These are phyloP conservation scores for Buxus sempervirens DNA, from an alignment of 164 flowering plant genomes.

Conservation along the genomic window DNA sequence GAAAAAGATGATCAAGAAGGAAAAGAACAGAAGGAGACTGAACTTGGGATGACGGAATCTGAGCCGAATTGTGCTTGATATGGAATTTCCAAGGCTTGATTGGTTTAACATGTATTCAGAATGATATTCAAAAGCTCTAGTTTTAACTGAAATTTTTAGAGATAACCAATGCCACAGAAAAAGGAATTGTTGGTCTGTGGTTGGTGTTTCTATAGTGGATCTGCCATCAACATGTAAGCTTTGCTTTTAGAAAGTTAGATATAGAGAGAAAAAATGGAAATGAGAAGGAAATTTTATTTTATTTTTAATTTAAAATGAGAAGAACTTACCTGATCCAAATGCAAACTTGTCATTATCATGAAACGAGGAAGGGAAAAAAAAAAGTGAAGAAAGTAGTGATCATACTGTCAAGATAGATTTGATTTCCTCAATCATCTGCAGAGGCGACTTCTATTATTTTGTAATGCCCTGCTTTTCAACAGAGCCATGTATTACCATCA, in stretches of 20 bases:
- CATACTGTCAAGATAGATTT: neutral
- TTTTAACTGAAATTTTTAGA: neutral
- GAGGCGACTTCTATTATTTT: neutral
- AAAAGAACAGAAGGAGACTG: neutral
- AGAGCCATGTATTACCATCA: neutral
- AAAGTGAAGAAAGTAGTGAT: neutral
- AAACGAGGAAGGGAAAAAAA: neutral
- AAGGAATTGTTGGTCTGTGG: neutral
- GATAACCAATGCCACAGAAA: neutral
- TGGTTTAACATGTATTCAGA: neutral
- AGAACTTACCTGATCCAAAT: neutral
- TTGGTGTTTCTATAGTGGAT: neutral
- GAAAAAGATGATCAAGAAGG: conserved; percentile 6
- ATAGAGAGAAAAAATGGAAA: too few relatives aligned
- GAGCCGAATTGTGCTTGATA: neutral
- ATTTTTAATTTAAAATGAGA: too few relatives aligned
- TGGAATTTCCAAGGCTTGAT: neutral
- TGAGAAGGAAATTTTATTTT: too few relatives aligned
- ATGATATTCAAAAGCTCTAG: neutral
- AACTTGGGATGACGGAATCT: too few relatives aligned
- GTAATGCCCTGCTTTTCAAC: neutral
- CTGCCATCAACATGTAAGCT: neutral
- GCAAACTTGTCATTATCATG: neutral
- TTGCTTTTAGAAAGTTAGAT: neutral
- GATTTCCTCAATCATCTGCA: neutral